Evolutionary conservation across 106 monocot genomes (phyloP), one percentile per base, ranked within the genome.

Genomic region (Allium sativum): DNA sequence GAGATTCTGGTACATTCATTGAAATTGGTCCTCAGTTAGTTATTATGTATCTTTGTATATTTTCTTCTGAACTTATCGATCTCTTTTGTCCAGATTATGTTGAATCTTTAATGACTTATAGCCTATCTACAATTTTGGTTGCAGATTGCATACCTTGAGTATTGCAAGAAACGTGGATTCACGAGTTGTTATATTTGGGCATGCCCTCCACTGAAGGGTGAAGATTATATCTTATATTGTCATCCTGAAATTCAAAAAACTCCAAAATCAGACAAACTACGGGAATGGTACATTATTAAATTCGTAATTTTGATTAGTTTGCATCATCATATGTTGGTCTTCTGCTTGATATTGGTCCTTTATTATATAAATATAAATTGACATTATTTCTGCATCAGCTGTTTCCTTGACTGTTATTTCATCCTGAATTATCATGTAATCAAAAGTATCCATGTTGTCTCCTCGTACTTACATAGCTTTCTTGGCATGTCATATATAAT

Each of bases 211-310:
- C 53, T 92, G 21, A 98, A 92, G 65, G 96, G 96, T 67, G 96
- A 98, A 88, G 96, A 98, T 47, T 98, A 98, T 75, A 98, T 98
- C 64, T 78, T 98, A 70, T 98, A 98, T 73, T 98, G 96, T 59
- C 96, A 98, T 81, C 96, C 96, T 53, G 96, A 98, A 72, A 98
- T 98, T 71, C 96, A 98, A 69, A 98, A 98, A 73, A 98, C 96
- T 13, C 96, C 96, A 13, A 98, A 98, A 78, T 92, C 96, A 66
- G 96, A 98, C 58, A 98, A 98, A 69, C 78, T 98, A 15, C 74
- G 96, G 14, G 89, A 94, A 67, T 94, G 94, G 94, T 94, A 18
- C 67, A 74, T 68, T 15, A 10, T 41, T 41, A 4, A 17, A 18
- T 42, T 45, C 42, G 44, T 12, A 50, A 52, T 8, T 41, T 55